Evolutionary conservation across 129 eudicot species (phyloP).

Genomic region (Lonicera japonica): DNA sequence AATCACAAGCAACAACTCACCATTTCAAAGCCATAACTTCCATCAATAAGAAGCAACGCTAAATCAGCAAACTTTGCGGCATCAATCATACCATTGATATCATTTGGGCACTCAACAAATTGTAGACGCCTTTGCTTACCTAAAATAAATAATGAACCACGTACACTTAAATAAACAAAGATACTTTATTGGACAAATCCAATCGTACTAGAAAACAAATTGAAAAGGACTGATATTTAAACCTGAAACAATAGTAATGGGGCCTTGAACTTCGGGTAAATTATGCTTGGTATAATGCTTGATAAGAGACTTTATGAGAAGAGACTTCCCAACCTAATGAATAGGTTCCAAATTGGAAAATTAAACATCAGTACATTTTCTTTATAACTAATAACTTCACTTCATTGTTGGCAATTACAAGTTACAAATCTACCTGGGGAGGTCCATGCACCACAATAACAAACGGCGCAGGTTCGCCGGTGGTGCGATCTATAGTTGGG

Average conservation of each 20-base stretch:
- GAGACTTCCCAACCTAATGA: conserved; percentile 82
- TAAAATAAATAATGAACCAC: conserved; percentile 12
- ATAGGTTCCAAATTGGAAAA: not conserved
- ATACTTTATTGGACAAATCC: not conserved
- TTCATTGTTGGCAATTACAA: not conserved
- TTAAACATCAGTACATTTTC: not conserved
- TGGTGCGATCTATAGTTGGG: conserved; percentile 66
- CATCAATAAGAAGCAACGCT: conserved; percentile 82
- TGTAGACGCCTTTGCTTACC: conserved; percentile 87
- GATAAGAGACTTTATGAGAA: conserved; percentile 76
- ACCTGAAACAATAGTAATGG: conserved; percentile 89
- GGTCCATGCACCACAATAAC: conserved; percentile 95
- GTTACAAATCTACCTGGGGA: conserved; percentile 44
- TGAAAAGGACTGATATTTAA: conserved; percentile 2
- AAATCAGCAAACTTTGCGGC: conserved; percentile 88
- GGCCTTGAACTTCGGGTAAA: conserved; percentile 81
- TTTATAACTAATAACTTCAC: too few relatives aligned
- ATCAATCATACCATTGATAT: conserved; percentile 94
- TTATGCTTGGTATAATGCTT: conserved; percentile 87
- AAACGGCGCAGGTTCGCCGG: conserved; percentile 83
- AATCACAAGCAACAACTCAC: conserved; percentile 27
- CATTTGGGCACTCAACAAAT: conserved; percentile 95
- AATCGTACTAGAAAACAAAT: not conserved
- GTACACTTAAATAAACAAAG: not conserved
- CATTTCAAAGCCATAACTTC: conserved; percentile 99